Evolutionary conservation across 495 filamentous ascomycete species (phyloP).

Genomic region (Xylaria grammica): DNA sequence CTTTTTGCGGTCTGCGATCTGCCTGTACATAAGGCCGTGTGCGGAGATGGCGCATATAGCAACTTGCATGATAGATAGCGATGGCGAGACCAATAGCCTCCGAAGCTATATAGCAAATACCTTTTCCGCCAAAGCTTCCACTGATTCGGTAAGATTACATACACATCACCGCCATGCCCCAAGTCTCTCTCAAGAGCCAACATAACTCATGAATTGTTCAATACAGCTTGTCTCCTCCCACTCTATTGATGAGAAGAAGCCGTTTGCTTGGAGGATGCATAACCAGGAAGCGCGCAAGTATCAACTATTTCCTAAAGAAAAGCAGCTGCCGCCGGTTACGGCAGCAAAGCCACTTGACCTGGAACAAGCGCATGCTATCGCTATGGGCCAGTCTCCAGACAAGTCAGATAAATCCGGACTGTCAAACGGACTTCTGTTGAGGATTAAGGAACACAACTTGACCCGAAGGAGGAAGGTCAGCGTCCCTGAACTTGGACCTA

Average conservation of each 20-base stretch:
- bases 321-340: slow-evolving; percentile 39
- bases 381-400: slow-evolving; percentile 52
- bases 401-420: slow-evolving; percentile 40
- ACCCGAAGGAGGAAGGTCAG: slow-evolving; percentile 65
- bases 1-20: slow-evolving; percentile 31
- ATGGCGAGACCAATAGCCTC: slow-evolving; percentile 42
- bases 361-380: slow-evolving; percentile 53
- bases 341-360: slow-evolving; percentile 54
- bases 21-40: slow-evolving; percentile 28
- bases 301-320: slow-evolving; percentile 58
- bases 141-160: slow-evolving; percentile 49
- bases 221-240: slow-evolving; percentile 36
- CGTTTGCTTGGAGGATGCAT: slow-evolving; percentile 59
- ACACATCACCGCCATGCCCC: slow-evolving; percentile 2
- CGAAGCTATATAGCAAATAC: slow-evolving; percentile 55
- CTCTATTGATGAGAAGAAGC: slow-evolving; percentile 47
- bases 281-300: slow-evolving; percentile 54
- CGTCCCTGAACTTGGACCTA: slow-evolving; percentile 67
- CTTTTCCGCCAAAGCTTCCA: slow-evolving; percentile 47
- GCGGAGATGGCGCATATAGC: slow-evolving; percentile 57
- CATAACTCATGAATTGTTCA: slow-evolving; percentile 28
- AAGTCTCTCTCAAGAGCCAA: slow-evolving; percentile 26
- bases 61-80: slow-evolving; percentile 48
- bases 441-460: slow-evolving; percentile 58
- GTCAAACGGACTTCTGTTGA: slow-evolving; percentile 48